Conservation (phyloP, 2,329 filamentous ascomycete species). For the Fusarium torulosum region DNA sequence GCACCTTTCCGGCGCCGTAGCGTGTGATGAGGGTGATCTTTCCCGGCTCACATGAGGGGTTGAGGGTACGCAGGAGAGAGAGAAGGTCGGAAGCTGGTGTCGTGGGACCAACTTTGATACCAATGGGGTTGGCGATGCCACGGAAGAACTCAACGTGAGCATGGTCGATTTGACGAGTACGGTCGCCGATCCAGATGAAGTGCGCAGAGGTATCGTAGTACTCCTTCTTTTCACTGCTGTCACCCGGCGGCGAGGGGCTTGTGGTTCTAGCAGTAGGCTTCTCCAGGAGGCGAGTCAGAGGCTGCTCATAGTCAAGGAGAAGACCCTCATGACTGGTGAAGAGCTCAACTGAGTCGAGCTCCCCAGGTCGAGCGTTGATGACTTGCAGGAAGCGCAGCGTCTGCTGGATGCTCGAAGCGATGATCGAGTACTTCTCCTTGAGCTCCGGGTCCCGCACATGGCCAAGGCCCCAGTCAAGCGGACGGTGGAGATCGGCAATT, state of each 20-base stretch:
- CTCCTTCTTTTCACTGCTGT: slow-evolving; percentile 60
- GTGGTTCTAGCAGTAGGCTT: slow-evolving; percentile 63
- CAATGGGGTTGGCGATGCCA: slow-evolving; percentile 94
- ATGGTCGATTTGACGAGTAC: slow-evolving; percentile 91
- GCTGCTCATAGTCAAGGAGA: slow-evolving; percentile 93
- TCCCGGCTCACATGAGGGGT: slow-evolving; percentile 83
- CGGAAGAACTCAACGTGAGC: slow-evolving; percentile 98
- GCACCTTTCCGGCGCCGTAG: slow-evolving; percentile 85
- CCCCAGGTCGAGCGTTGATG: slow-evolving; percentile 85
- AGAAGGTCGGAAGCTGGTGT: slow-evolving; percentile 83
- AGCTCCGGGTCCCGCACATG: slow-evolving; percentile 88
- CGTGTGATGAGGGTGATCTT: slow-evolving; percentile 97
- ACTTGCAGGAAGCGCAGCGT: slow-evolving; percentile 95
- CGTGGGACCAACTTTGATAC: slow-evolving; percentile 93
- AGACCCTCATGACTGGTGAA: slow-evolving; percentile 97
- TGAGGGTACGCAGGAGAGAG: slow-evolving; percentile 83
- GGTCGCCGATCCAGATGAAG: slow-evolving; percentile 98
- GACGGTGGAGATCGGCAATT: slow-evolving; percentile 92
- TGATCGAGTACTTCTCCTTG: slow-evolving; percentile 86
- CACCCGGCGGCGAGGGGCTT: slow-evolving; percentile 60
- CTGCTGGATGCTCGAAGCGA: slow-evolving; percentile 88
- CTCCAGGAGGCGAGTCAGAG: slow-evolving; percentile 81
- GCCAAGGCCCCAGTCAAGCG: slow-evolving; percentile 93
- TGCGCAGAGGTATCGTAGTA: slow-evolving; percentile 97
- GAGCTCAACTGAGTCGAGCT: slow-evolving; percentile 91